These are phyloP conservation scores for Thielaviopsis euricoi DNA, from an alignment of 2,329 filamentous ascomycete species.

Conservation along the genomic window DNA sequence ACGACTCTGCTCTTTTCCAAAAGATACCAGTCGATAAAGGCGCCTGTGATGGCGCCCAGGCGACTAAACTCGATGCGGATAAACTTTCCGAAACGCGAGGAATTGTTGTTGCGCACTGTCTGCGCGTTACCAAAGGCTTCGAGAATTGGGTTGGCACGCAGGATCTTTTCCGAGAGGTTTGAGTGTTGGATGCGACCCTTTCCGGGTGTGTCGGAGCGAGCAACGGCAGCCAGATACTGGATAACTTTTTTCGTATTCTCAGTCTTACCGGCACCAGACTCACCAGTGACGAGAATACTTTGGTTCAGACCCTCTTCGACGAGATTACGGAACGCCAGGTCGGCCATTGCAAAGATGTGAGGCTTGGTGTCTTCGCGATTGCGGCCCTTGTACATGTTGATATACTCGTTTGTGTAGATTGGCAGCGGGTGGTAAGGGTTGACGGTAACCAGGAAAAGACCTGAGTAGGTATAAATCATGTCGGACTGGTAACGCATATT, in stretches of 20 bases:
- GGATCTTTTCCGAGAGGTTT: slow-evolving; percentile 87
- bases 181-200: slow-evolving; percentile 49
- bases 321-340: slow-evolving; percentile 87
- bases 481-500: slow-evolving; percentile 91
- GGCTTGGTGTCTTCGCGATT: slow-evolving; percentile 87
- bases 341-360: slow-evolving; percentile 95
- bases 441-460: slow-evolving; percentile 87
- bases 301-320: slow-evolving; percentile 93
- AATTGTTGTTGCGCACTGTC: slow-evolving; percentile 96
- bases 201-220: slow-evolving; percentile 59
- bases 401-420: slow-evolving; percentile 91
- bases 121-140: slow-evolving; percentile 98
- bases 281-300: slow-evolving; percentile 92
- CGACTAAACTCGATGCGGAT: slow-evolving; percentile 91
- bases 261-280: slow-evolving; percentile 95
- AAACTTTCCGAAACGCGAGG: slow-evolving; percentile 95
- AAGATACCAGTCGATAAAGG: slow-evolving; percentile 97
- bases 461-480: slow-evolving; percentile 96
- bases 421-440: slow-evolving; percentile 92
- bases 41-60: slow-evolving; percentile 78
- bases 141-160: slow-evolving; percentile 89
- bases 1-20: slow-evolving; percentile 97
- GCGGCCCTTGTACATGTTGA: slow-evolving; percentile 94
- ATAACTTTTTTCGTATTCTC: slow-evolving; percentile 99
- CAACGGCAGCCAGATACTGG: slow-evolving; percentile 90